Conservation (phyloP, 2,329 filamentous ascomycete species). For the Pseudogymnoascus sp. region DNA sequence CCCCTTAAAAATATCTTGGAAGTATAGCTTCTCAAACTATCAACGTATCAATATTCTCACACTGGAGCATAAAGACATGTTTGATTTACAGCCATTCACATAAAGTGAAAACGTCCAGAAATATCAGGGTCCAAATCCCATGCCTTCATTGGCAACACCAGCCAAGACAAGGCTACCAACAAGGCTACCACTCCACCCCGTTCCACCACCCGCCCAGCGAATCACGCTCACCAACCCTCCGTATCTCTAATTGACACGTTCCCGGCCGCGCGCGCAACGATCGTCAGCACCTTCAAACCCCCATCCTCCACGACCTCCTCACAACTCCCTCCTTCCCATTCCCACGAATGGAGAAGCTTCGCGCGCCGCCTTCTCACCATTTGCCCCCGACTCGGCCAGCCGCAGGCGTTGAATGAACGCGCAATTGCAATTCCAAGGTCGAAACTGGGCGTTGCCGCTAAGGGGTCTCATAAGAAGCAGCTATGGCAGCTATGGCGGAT, state of each 20-base stretch:
- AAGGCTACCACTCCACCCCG: background rate
- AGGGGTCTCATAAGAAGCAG: background rate
- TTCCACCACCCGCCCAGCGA: background rate
- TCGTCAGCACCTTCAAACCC: background rate
- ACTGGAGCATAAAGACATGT: background rate
- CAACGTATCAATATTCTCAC: background rate
- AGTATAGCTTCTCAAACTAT: background rate
- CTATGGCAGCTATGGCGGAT: background rate
- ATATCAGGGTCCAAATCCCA: background rate
- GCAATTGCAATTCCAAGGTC: background rate
- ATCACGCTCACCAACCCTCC: background rate
- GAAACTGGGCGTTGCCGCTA: background rate
- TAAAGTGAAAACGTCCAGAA: background rate
- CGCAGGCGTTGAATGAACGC: background rate
- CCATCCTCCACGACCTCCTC: background rate
- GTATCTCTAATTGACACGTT: background rate
- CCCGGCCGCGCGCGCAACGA: background rate
- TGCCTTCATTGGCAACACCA: background rate
- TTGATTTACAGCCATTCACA: background rate
- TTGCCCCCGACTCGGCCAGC: background rate
- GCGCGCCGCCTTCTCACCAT: background rate
- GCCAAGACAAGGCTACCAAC: background rate
- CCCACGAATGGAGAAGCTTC: conserved; percentile 1
- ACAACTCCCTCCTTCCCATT: background rate
- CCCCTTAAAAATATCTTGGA: background rate